These are phyloP conservation scores for Gracilariopsis chorda DNA, from an alignment of 23 red algal species.

Conservation along the genomic window DNA sequence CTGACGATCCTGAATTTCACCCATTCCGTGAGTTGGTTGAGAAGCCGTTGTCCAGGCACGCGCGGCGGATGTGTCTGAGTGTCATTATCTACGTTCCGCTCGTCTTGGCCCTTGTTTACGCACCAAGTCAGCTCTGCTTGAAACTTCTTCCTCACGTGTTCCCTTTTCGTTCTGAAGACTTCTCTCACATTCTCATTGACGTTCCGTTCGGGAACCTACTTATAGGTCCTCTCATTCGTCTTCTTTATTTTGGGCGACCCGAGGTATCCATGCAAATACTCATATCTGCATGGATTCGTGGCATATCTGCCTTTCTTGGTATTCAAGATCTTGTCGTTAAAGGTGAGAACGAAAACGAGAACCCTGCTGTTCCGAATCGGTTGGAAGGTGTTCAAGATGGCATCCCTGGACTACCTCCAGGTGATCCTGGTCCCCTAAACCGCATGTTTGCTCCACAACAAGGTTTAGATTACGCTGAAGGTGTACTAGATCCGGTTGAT, in stretches of 20 bases:
- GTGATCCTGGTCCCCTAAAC: neutral
- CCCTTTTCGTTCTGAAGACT: constrained; percentile 72
- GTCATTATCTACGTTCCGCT: constrained; percentile 86
- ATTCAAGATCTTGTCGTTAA: constrained; percentile 70
- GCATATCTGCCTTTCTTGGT: constrained; percentile 39
- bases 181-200: constrained; percentile 64
- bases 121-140: constrained; percentile 51
- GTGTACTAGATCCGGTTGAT: neutral
- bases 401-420: neutral
- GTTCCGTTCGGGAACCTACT: constrained; percentile 70
- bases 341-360: constrained; percentile 3
- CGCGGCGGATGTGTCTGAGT: constrained; percentile 77
- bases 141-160: constrained; percentile 64
- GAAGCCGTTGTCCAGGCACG: constrained; percentile 85
- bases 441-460: neutral
- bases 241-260: constrained; percentile 56
- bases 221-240: constrained; percentile 64
- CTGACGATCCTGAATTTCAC: constrained; percentile 89
- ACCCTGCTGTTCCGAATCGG: neutral
- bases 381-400: neutral
- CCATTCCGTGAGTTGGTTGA: constrained; percentile 94
- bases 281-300: constrained; percentile 45
- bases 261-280: constrained; percentile 20
- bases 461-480: neutral
- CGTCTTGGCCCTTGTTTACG: constrained; percentile 69